A percentile compares a stretch with the other conserved stretches of the same genome.
These are phyloP conservation scores for Lactarius sp. DNA, from an alignment of 768 basidiomycete genomes.

Conservation along the genomic window DNA sequence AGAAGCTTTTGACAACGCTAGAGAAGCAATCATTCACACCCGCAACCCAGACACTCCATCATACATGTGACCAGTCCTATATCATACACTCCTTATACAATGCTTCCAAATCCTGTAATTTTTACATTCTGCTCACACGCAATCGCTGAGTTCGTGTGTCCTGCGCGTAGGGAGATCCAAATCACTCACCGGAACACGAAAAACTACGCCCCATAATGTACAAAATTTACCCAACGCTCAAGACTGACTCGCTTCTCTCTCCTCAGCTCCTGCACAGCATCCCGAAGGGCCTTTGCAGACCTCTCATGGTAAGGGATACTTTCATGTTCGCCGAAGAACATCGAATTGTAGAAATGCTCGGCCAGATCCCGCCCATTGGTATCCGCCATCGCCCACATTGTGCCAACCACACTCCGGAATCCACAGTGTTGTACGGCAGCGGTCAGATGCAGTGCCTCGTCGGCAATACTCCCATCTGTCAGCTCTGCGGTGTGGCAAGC, in stretches of 20 bases:
- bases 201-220: not conserved
- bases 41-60: not conserved
- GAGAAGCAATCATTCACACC: too few species aligned
- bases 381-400: slow-evolving; percentile 13
- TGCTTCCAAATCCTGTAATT: not conserved
- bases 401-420: not conserved
- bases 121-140: not conserved
- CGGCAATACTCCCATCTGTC: not conserved
- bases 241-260: not conserved
- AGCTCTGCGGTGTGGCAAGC: slow-evolving; percentile 10
- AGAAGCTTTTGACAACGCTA: not conserved
- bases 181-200: not conserved
- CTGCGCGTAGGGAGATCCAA: not conserved
- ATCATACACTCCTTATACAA: not conserved
- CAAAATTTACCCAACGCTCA: not conserved
- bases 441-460: too few species aligned
- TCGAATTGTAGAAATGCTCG: not conserved
- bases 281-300: not conserved
- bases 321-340: not conserved
- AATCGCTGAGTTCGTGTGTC: not conserved
- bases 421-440: too few species aligned
- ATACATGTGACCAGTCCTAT: not conserved
- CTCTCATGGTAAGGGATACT: not conserved
- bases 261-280: slow-evolving; percentile 4
- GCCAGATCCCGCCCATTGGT: slow-evolving; percentile 9